Evolutionary conservation across 1,284 basidiomycete genomes (phyloP), one percentile per base, ranked within the genome.

Genomic region (Trichosporon faecale): DNA sequence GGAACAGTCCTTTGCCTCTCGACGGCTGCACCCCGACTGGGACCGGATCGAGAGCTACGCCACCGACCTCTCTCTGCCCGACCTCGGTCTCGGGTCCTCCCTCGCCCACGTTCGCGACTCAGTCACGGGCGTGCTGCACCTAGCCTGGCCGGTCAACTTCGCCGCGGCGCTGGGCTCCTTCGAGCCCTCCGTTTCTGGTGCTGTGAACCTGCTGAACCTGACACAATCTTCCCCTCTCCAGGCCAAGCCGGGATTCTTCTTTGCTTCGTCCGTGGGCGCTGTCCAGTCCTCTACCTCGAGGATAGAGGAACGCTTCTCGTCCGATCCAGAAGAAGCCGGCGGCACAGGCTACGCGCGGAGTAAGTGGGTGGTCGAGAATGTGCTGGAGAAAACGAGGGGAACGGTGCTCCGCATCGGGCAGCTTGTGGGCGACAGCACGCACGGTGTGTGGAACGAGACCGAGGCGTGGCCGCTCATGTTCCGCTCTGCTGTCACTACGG

Each of bases 361-460:
- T 66, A 90, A 90, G 76, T 90, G 88, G 88, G 87, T 89, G 0
- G 86, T 86, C 0, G 89, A 90, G 82, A 87, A 86, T 74, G 68
- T 90, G 0, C 87, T 86, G 73, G 83, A 87, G 73, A 49, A 85
- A 16, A 61, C 57, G 57, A 7, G 57, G 27, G 57, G 57, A 2
- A 61, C 57, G 2, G 67, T 88, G 2, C 72, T 88, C 27, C 78
- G 88, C 25, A 80, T 84, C 29, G 83, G 82, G 11, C 82, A 84
- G 73, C 75, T 89, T 74, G 86, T 86, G 9, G 86, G 87, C 0
- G 88, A 88, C 71, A 86, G 1, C 49, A 66, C 46, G 67, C 63
- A 37, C 18, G 88, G 88, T 0, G 84, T 88, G 0, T 89, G 88
- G 89, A 89, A 88, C 78, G 85, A 87, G 74, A 88, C 85, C 3